Conservation (phyloP, 176 grass and related monocot species). For the Avena sativa region DNA sequence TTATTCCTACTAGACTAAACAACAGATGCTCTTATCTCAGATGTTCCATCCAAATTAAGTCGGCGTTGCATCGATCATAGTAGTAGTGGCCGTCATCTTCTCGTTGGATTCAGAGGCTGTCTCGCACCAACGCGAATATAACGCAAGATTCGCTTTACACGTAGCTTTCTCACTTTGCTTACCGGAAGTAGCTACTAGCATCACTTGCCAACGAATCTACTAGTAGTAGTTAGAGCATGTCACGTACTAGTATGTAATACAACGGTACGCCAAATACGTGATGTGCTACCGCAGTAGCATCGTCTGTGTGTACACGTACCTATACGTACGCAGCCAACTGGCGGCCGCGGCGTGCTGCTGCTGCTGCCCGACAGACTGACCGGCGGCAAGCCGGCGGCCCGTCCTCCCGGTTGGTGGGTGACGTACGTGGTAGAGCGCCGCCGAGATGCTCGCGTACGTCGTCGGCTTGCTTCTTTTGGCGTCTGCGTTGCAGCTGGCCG, state of each 20-base stretch:
- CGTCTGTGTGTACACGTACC: too few species aligned
- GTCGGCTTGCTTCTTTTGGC: constrained; percentile 20
- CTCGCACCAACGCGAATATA: not conserved
- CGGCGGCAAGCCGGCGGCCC: constrained; percentile 37
- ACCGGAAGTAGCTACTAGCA: not conserved
- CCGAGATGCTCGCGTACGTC: constrained; percentile 20
- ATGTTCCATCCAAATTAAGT: not conserved
- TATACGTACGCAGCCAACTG: not conserved
- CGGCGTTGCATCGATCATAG: not conserved
- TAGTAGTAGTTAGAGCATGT: not conserved
- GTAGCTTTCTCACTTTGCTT: not conserved
- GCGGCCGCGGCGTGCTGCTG: not conserved
- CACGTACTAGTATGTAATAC: not conserved
- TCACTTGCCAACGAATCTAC: not conserved
- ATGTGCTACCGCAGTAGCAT: too few species aligned
- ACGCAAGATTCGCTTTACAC: not conserved
- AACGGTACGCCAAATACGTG: not conserved
- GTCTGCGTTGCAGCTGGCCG: constrained; percentile 31
- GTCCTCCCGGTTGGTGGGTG: not conserved
- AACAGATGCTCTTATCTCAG: too few species aligned
- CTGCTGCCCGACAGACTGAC: too few species aligned
- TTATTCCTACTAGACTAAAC: too few species aligned
- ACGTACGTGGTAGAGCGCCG: not conserved
- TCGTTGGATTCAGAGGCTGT: not conserved
- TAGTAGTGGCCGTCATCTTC: not conserved